Conservation (phyloP, 2,329 filamentous ascomycete species). For the Cordyceps pruinosa region DNA sequence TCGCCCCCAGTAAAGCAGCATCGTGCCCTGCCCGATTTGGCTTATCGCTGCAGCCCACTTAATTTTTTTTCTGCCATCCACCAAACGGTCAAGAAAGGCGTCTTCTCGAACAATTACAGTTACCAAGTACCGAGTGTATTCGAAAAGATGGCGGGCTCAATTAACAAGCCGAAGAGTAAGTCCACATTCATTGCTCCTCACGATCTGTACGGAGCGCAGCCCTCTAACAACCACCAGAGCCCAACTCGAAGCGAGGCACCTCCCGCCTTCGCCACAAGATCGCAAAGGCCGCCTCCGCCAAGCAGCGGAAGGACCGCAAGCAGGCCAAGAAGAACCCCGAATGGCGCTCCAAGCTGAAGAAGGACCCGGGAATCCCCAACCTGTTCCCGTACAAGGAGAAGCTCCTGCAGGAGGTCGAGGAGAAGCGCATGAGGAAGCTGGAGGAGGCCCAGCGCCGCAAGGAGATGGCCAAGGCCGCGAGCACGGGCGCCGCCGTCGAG, state of each 20-base stretch:
- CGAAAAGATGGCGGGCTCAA: constrained; percentile 46
- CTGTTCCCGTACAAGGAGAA: constrained; percentile 97
- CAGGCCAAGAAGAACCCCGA: constrained; percentile 91
- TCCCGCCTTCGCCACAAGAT: constrained; percentile 93
- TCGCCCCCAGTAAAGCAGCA: background rate
- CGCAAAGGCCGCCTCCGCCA: constrained; percentile 81
- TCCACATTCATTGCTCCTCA: constrained; percentile 1
- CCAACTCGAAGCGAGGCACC: constrained; percentile 86
- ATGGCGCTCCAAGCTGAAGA: constrained; percentile 94
- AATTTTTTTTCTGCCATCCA: constrained; percentile 26
- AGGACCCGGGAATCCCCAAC: constrained; percentile 96
- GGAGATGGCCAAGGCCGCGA: constrained; percentile 64
- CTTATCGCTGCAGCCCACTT: constrained; percentile 24
- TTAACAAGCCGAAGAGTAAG: constrained; percentile 50
- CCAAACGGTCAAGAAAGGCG: constrained; percentile 11
- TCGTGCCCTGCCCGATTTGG: background rate
- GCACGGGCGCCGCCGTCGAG: constrained; percentile 44
- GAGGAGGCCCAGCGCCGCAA: constrained; percentile 67
- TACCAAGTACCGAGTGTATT: constrained; percentile 13
- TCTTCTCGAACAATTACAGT: constrained; percentile 16
- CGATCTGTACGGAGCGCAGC: background rate
- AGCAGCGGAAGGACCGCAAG: constrained; percentile 87
- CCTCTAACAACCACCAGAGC: constrained; percentile 50
- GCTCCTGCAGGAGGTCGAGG: constrained; percentile 89
- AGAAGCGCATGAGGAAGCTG: constrained; percentile 70